A percentile compares a stretch with the other conserved stretches of the same genome.
These are phyloP conservation scores for Fusarium pseudonygamai DNA, from an alignment of 2,329 filamentous ascomycete species.

Conservation along the genomic window DNA sequence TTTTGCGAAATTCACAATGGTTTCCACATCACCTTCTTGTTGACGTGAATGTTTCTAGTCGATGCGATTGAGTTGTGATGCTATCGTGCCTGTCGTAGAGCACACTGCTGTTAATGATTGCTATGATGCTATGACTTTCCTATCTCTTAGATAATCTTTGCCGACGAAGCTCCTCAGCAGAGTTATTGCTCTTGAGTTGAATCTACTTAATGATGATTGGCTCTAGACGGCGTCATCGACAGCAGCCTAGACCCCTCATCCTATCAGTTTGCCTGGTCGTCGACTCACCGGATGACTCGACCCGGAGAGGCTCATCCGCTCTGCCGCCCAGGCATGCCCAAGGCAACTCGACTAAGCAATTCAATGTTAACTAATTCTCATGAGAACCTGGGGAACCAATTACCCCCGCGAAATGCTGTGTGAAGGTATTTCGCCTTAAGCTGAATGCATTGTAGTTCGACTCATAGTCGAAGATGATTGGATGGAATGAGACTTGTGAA, in stretches of 20 bases:
- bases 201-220: constrained; percentile 3
- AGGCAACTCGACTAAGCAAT: constrained; percentile 4
- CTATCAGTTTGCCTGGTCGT: neutral
- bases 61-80: constrained; percentile 29
- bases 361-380: neutral
- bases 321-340: neutral
- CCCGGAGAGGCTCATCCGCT: constrained; percentile 6
- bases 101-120: neutral
- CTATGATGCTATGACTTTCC: neutral
- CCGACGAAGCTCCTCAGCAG: neutral
- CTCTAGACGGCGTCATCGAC: constrained; percentile 25
- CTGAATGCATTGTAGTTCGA: neutral
- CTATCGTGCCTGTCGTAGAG: constrained; percentile 32
- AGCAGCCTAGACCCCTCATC: constrained; percentile 10
- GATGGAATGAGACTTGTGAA: neutral
- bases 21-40: constrained; percentile 55
- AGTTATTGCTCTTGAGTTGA: neutral
- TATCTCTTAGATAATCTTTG: neutral
- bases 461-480: constrained; percentile 12
- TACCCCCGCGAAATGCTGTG: constrained; percentile 27
- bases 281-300: constrained; percentile 26
- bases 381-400: constrained; percentile 3
- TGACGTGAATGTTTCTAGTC: constrained; percentile 27
- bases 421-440: neutral
- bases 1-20: constrained; percentile 65